Evolutionary conservation across 805 yeast genomes (phyloP).

Genomic region (Barnettozyma pratensis): DNA sequence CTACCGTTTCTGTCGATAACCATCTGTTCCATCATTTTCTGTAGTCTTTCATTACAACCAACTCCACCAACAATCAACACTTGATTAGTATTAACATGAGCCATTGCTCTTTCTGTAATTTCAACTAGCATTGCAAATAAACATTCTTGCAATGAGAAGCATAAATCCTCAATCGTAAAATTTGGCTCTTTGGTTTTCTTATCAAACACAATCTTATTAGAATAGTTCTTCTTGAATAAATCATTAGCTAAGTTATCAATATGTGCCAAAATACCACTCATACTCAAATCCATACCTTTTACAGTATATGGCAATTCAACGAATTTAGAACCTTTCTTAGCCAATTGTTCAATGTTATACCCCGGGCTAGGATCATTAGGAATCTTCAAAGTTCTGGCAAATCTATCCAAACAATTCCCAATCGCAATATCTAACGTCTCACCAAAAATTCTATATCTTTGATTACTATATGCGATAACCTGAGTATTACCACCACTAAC

Average conservation of each 20-base stretch:
- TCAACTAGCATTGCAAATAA: conserved; percentile 95
- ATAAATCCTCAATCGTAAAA: conserved; percentile 79
- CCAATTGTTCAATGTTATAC: conserved; percentile 92
- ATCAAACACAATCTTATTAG: conserved; percentile 33
- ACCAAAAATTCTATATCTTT: conserved; percentile 96
- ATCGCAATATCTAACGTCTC: conserved; percentile 97
- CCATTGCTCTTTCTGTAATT: conserved; percentile 97
- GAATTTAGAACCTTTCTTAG: conserved; percentile 54
- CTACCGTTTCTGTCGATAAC: conserved; percentile 82
- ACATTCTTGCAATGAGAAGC: conserved; percentile 90
- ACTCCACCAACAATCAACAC: conserved; percentile 97
- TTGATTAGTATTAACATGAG: conserved; percentile 85
- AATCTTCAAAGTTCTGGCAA: conserved; percentile 85
- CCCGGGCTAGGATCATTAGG: conserved; percentile 97
- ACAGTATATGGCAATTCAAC: conserved; percentile 92
- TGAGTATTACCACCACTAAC: conserved; percentile 99
- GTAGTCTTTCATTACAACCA: conserved; percentile 90
- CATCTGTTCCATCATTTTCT: conserved; percentile 96
- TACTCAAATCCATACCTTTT: conserved; percentile 96
- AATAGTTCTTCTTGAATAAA: conserved; percentile 42
- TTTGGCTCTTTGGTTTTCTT: conserved; percentile 36
- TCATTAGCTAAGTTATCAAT: conserved; percentile 79
- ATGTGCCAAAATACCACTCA: conserved; percentile 91
- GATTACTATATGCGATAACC: conserved; percentile 92
- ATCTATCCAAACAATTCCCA: conserved; percentile 93